Base-by-base conservation (phyloP, 495 filamentous ascomycete species). In the Penicillium taxi region DNA sequence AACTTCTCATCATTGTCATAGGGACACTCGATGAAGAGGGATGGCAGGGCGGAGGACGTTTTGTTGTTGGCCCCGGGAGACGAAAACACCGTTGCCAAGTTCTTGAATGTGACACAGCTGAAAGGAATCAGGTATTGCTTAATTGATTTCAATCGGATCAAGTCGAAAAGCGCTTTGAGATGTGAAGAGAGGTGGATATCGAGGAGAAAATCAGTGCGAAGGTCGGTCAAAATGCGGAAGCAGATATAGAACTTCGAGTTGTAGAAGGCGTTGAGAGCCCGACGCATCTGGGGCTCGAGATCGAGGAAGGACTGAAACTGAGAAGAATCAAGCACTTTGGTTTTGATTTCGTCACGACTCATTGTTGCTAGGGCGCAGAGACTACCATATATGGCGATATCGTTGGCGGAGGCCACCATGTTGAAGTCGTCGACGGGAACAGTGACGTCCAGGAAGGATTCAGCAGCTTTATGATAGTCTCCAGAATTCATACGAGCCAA, bases 321-420 rank as follows among this genome's bases (percentile, higher is more conserved):
- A 17, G 61, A 61, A 45, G 84, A 90, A 12, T 89, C 86, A 0
- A 98, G 75, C 6, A 96, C 85, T 13, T 67, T 64, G 5, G 49
- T 59, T 52, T 94, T 84, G 11, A 98, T 68, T 42, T 85, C 75
- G 7, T 64, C 61, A 26, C 91, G 77, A 31, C 82, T 73, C 86
- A 96, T 93, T 1, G 86, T 83, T 17, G 89, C 89, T 13, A 98
- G 77, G 1, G 91, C 88, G 41, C 88, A 82, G 13, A 98, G 74
- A 4, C 84, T 88, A 32, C 90, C 91, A 42, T 96, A 98, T 18
- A 91, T 72, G 20, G 91, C 91, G 4, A 98, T 69, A 48, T 98
- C 91, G 56, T 95, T 96, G 1, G 79, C 69, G 12, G 78, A 84
- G 29, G 86, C 66, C 6, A 94, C 69, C 29, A 85, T 78, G 47